Conservation (phyloP, 192 early-diverging fungal species). For the Oehlia diaphana region DNA sequence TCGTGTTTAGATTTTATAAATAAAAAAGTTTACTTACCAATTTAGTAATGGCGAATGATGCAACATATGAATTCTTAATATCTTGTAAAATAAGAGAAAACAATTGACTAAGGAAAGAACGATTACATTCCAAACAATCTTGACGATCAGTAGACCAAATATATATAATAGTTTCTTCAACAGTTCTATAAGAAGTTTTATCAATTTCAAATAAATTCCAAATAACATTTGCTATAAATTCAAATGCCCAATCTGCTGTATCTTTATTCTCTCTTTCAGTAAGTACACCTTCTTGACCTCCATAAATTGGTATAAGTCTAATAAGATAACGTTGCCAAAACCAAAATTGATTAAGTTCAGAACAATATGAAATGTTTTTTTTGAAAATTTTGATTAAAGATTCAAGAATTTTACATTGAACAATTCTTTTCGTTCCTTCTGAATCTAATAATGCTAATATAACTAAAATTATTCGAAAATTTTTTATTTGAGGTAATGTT, state of each 20-base stretch:
- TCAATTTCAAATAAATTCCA: slow-evolving; percentile 29
- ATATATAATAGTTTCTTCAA: slow-evolving; percentile 23
- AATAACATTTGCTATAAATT: slow-evolving; percentile 17
- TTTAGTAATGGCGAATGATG: neutral
- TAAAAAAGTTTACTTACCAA: neutral
- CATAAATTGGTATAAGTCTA: neutral
- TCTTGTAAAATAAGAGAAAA: slow-evolving; percentile 3
- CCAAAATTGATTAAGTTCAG: slow-evolving; percentile 16
- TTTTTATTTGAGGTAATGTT: slow-evolving; percentile 5
- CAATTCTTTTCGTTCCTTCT: slow-evolving; percentile 8
- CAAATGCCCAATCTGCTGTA: slow-evolving; percentile 26
- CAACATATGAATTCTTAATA: neutral
- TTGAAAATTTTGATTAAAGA: slow-evolving; percentile 11
- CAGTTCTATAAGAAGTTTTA: neutral
- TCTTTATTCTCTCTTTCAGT: slow-evolving; percentile 3
- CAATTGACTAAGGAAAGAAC: slow-evolving; percentile 13
- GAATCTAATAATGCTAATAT: slow-evolving; percentile 27
- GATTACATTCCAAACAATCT: slow-evolving; percentile 16
- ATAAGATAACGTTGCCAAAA: slow-evolving; percentile 26
- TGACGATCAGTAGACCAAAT: slow-evolving; percentile 22
- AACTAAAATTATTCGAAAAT: slow-evolving; percentile 12
- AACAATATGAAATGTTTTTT: slow-evolving; percentile 11
- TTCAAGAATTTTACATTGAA: slow-evolving; percentile 27
- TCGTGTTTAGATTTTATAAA: no score
- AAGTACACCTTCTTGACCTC: neutral